These are phyloP conservation scores for Podospora anserina DNA, from an alignment of 495 filamentous ascomycete genomes.

Conservation along the genomic window DNA sequence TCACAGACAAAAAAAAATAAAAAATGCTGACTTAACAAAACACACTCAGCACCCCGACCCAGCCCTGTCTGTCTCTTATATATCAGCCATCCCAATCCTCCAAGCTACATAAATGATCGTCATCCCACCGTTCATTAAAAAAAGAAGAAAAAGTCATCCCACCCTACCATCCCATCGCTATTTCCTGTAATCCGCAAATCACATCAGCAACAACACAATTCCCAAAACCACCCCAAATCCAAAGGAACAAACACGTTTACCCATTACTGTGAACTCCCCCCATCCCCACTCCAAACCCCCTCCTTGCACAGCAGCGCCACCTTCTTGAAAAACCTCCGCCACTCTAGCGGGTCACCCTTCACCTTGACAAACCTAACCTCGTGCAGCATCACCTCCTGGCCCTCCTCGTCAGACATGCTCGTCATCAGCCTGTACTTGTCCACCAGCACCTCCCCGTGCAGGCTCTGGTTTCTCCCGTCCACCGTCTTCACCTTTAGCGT, in stretches of 20 bases:
- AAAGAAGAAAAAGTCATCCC: no score
- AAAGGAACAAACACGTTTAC: no score
- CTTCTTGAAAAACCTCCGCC: slow-evolving; percentile 95
- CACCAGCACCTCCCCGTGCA: slow-evolving; percentile 81
- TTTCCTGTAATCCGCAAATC: no score
- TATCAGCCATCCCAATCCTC: no score
- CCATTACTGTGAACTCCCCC: neutral
- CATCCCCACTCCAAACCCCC: slow-evolving; percentile 57
- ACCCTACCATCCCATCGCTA: no score
- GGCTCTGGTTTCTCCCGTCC: slow-evolving; percentile 73
- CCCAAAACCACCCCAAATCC: no score
- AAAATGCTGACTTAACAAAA: no score
- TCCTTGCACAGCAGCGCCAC: slow-evolving; percentile 80
- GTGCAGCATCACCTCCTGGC: slow-evolving; percentile 43
- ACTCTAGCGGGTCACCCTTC: slow-evolving; percentile 95
- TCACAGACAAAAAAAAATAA: neutral
- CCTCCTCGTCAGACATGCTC: slow-evolving; percentile 32
- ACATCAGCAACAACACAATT: no score
- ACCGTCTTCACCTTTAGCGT: slow-evolving; percentile 69
- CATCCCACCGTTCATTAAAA: no score
- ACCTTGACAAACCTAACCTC: slow-evolving; percentile 92
- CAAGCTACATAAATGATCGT: no score
- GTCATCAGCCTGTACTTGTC: slow-evolving; percentile 56
- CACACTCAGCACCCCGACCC: no score
- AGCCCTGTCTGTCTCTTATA: no score